A percentile compares a stretch with the other conserved stretches of the same genome.
phyloP scores from a whole-genome alignment of 306 rosid genomes.

The Corylus avellana region DNA sequence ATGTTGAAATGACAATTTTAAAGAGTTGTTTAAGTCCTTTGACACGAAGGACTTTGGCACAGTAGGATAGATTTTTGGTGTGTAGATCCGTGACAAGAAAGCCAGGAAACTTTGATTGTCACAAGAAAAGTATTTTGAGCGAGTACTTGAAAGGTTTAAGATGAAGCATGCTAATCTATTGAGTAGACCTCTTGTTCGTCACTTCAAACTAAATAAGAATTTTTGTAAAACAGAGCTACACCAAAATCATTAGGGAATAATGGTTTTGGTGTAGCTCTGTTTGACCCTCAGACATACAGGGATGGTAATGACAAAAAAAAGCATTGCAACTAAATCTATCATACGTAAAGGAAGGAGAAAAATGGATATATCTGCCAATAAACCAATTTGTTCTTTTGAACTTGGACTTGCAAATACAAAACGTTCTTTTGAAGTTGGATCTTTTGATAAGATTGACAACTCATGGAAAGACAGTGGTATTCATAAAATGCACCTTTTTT shows the following conservation, averaged over 20 bases:
- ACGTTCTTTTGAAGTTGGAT: neutral
- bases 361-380: neutral
- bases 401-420: neutral
- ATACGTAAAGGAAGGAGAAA: neutral
- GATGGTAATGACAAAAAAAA: neutral
- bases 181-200: neutral
- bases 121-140: neutral
- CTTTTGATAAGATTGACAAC: neutral
- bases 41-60: neutral
- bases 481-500: neutral
- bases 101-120: neutral
- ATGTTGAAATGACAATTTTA: neutral
- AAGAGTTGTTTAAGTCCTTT: neutral
- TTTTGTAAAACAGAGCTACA: neutral
- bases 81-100: neutral
- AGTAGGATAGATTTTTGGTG: neutral
- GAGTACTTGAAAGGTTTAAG: neutral
- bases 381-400: neutral
- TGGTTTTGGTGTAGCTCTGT: neutral
- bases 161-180: neutral
- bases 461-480: neutral
- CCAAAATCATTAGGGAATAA: too few relatives aligned
- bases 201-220: neutral
- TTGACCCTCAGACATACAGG: neutral
- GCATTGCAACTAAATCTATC: neutral